Base-by-base conservation (phyloP, 192 early-diverging fungal genomes). In the Coemansia sp. region DNA sequence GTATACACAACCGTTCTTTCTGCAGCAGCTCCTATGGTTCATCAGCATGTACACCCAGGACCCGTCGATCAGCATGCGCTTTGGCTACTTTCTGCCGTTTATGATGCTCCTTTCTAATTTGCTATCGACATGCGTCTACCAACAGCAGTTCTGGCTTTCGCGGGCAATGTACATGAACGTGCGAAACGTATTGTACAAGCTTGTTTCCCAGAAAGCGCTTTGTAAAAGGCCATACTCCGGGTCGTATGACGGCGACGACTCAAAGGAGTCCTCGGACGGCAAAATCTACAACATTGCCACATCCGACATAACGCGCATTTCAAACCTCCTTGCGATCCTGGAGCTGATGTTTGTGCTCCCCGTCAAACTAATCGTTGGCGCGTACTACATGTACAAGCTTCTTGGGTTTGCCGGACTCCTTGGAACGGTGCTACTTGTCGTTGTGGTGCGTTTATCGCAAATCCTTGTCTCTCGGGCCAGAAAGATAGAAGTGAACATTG, bases 381-480 rank as follows among this genome's bases (percentile, higher is more conserved):
- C 91, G 20, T 70, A 72, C 63, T 85, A 84, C 45, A 83, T 97
- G 65, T 90, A 92, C 59, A 64, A 64, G 57, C 75, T 97, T 32
- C 75, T 97, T 25, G 95, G 95, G 7, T 67, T 85, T 40, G 84
- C 92, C 3, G 92, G 92, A 2, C 32, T 95, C 5, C 84, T 88
- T 22, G 93, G 92, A n/a, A 81, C 95, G 1, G 65, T 75, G 1
- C 77, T 88, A 35, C 86, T 95, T 66, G 50, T 90, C 7, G 15
- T 87, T 11, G 71, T 79, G 3, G 83, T 87, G 61, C 81, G 80
- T 23, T 4, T 88, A 20, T 69, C 45, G 80, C 86, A 40, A 65
- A 74, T 20, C 58, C 77, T 86, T 15, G 76, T 85, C 20, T 79
- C 63, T 15, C 73, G 69, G 32, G 70, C 85, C 33, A 81, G 78